A percentile compares a stretch with the other conserved stretches of the same genome.
These are phyloP conservation scores for Neofusicoccum parvum DNA, from an alignment of 2,329 filamentous ascomycete genomes.

Conservation along the genomic window DNA sequence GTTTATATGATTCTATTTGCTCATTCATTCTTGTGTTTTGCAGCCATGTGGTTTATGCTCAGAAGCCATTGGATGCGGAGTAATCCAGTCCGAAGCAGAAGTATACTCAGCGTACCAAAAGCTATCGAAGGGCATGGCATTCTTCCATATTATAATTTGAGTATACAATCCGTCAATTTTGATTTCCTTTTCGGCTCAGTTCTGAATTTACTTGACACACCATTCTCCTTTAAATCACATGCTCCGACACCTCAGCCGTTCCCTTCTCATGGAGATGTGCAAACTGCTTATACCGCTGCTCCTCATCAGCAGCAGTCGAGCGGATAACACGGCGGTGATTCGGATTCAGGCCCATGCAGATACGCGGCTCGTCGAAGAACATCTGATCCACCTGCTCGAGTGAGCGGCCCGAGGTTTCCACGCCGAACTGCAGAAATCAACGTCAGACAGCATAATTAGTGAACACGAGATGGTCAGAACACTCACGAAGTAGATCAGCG, in stretches of 20 bases:
- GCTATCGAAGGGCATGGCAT: no score
- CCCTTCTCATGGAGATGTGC: slow-evolving; percentile 11
- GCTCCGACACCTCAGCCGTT: neutral
- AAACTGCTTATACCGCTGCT: slow-evolving; percentile 28
- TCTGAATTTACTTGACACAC: neutral
- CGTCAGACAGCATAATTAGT: neutral
- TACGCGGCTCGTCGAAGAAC: slow-evolving; percentile 36
- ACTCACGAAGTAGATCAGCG: slow-evolving; percentile 17
- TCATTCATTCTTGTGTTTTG: no score
- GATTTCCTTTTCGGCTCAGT: neutral
- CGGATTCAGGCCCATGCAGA: slow-evolving; percentile 36
- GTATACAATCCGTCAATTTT: no score
- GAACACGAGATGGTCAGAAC: no score
- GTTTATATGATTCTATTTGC: neutral
- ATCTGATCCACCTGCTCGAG: slow-evolving; percentile 25
- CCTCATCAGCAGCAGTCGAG: slow-evolving; percentile 28
- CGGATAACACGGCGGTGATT: slow-evolving; percentile 29
- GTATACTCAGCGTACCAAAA: no score
- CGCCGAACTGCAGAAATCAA: neutral
- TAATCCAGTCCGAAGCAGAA: neutral
- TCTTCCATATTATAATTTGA: no score
- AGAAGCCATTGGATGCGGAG: neutral
- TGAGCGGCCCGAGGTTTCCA: slow-evolving; percentile 17
- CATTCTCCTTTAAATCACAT: neutral
- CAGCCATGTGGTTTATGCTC: neutral